Conservation (phyloP, 768 basidiomycete species). For the Russula sp. region DNA sequence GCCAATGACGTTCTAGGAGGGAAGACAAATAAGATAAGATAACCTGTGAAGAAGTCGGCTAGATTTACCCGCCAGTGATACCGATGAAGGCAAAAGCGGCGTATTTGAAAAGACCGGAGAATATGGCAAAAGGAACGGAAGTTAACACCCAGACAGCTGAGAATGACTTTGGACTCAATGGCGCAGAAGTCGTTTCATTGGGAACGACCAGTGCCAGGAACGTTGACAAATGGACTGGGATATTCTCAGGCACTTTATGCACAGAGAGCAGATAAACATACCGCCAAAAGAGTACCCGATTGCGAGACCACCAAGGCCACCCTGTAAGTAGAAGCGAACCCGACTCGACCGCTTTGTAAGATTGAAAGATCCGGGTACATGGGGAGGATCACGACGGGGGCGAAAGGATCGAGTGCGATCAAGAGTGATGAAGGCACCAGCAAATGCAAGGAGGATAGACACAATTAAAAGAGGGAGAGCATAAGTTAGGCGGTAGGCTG, state of each 20-base stretch:
- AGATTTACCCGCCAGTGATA: slow-evolving; percentile 53
- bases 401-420: slow-evolving; percentile 66
- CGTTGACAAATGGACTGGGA: slow-evolving; percentile 55
- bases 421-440: slow-evolving; percentile 70
- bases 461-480: slow-evolving; percentile 57
- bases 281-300: slow-evolving; percentile 59
- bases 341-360: slow-evolving; percentile 32
- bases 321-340: slow-evolving; percentile 48
- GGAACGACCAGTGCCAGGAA: slow-evolving; percentile 59
- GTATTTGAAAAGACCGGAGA: slow-evolving; percentile 55
- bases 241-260: slow-evolving; percentile 10
- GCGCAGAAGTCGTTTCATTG: slow-evolving; percentile 44
- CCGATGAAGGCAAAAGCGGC: slow-evolving; percentile 49
- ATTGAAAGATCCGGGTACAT: slow-evolving; percentile 32
- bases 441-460: slow-evolving; percentile 56
- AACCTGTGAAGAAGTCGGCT: background rate
- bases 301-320: slow-evolving; percentile 61
- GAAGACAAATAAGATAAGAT: slow-evolving; percentile 8
- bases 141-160: slow-evolving; percentile 59
- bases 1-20: slow-evolving; percentile 43
- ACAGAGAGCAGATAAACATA: slow-evolving; percentile 37
- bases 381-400: slow-evolving; percentile 39
- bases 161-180: slow-evolving; percentile 51
- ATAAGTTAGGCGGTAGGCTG: slow-evolving; percentile 54
- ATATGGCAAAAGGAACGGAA: slow-evolving; percentile 45